Percentiles rank a stretch among this genome's conserved stretches.
Evolutionary conservation across 2,329 filamentous ascomycete species (phyloP).

Genomic region (Venturia aucupariae): DNA sequence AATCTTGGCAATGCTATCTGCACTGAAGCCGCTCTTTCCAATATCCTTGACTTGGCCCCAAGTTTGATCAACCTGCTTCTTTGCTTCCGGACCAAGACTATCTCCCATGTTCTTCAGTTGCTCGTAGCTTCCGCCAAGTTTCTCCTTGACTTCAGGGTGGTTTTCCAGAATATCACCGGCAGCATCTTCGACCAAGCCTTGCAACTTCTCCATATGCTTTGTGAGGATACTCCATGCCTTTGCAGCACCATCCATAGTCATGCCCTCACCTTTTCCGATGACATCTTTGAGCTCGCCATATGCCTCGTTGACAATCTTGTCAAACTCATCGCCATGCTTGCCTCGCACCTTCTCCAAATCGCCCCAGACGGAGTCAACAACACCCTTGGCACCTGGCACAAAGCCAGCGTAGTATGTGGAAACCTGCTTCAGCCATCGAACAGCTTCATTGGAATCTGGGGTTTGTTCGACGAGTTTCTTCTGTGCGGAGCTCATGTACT

Average conservation of each 20-base stretch:
- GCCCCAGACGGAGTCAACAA: slow-evolving; percentile 60
- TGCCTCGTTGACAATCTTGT: slow-evolving; percentile 56
- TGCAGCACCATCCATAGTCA: slow-evolving; percentile 53
- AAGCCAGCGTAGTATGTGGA: slow-evolving; percentile 61
- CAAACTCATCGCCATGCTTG: slow-evolving; percentile 61
- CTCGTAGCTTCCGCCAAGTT: slow-evolving; percentile 58
- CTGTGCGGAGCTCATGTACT: slow-evolving; percentile 51
- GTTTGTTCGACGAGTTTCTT: slow-evolving; percentile 53
- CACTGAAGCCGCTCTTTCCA: slow-evolving; percentile 51
- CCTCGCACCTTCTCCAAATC: slow-evolving; percentile 59
- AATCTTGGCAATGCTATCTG: slow-evolving; percentile 45
- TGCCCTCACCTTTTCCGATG: slow-evolving; percentile 42
- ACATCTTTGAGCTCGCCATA: slow-evolving; percentile 55
- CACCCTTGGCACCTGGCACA: slow-evolving; percentile 60
- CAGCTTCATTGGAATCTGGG: slow-evolving; percentile 57
- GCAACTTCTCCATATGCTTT: slow-evolving; percentile 51
- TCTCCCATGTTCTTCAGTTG: slow-evolving; percentile 62
- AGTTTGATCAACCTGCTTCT: slow-evolving; percentile 65
- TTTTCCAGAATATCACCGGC: slow-evolving; percentile 59
- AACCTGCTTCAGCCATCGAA: slow-evolving; percentile 55
- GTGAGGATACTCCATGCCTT: slow-evolving; percentile 54
- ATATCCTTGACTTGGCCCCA: slow-evolving; percentile 59
- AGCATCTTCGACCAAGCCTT: slow-evolving; percentile 53
- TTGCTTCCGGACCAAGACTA: slow-evolving; percentile 63
- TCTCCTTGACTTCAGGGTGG: slow-evolving; percentile 63